A percentile compares a stretch with the other conserved stretches of the same genome.
Evolutionary conservation across 2,329 filamentous ascomycete species (phyloP).

Genomic region (Dactylellina cionopaga): DNA sequence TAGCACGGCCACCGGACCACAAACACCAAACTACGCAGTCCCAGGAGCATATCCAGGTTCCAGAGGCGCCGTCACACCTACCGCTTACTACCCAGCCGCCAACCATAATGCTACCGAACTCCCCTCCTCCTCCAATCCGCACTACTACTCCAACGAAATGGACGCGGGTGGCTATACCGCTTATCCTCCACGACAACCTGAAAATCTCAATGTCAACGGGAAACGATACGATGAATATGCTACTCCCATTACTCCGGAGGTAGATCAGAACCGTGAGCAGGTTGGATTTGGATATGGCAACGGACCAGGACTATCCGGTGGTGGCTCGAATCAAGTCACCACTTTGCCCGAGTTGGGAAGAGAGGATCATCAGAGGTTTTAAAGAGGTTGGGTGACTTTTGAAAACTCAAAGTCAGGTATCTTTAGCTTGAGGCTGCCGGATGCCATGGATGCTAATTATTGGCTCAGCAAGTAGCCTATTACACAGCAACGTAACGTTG

Average conservation of each 20-base stretch:
- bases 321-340: slow-evolving; percentile 42
- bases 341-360: slow-evolving; percentile 41
- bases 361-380: slow-evolving; percentile 41
- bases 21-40: neutral
- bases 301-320: slow-evolving; percentile 34
- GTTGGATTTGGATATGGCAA: slow-evolving; percentile 50
- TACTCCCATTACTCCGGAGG: slow-evolving; percentile 6
- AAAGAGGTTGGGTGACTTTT: neutral
- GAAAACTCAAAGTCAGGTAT: neutral
- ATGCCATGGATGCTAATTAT: no score
- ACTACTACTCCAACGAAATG: slow-evolving; percentile 45
- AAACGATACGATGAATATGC: slow-evolving; percentile 7
- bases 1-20: slow-evolving; percentile 15
- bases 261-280: slow-evolving; percentile 24
- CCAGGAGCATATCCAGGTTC: slow-evolving; percentile 35
- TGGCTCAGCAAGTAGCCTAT: no score
- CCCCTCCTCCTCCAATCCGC: slow-evolving; percentile 15
- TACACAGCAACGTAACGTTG: no score
- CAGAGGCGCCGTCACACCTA: slow-evolving; percentile 18
- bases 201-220: slow-evolving; percentile 11
- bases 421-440: no score
- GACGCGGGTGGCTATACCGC: slow-evolving; percentile 16
- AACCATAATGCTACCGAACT: slow-evolving; percentile 22
- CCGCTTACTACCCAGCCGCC: slow-evolving; percentile 31
- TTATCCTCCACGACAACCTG: slow-evolving; percentile 8